Evolutionary conservation across 345 rosid genomes (phyloP).

Genomic region (Cochlearia excelsa): DNA sequence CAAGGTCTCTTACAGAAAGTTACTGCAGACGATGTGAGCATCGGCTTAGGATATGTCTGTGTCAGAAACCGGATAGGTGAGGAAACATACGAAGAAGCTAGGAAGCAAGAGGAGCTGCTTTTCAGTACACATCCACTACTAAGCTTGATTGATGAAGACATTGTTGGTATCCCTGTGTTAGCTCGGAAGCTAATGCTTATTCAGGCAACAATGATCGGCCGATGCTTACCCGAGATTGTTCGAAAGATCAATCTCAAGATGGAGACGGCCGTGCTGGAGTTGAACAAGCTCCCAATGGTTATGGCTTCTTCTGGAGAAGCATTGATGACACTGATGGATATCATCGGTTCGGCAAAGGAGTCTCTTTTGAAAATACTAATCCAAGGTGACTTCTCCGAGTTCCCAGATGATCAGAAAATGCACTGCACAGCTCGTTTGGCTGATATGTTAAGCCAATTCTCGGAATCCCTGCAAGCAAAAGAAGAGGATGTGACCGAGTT

Average conservation of each 20-base stretch:
- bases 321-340: constrained; percentile 39
- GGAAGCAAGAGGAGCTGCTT: constrained; percentile 28
- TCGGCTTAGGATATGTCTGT: constrained; percentile 39
- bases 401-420: constrained; percentile 29
- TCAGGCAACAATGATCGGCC: constrained; percentile 31
- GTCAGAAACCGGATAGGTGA: constrained; percentile 36
- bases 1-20: constrained; percentile 46
- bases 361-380: constrained; percentile 41
- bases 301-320: constrained; percentile 37
- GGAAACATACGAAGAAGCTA: constrained; percentile 34
- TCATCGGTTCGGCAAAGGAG: constrained; percentile 45
- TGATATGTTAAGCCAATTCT: constrained; percentile 21
- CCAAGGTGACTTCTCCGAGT: constrained; percentile 49
- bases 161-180: constrained; percentile 37
- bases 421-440: constrained; percentile 25
- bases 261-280: constrained; percentile 46
- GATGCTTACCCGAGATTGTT: constrained; percentile 36
- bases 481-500: too few relatives aligned
- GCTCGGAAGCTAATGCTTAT: constrained; percentile 36
- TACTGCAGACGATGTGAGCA: constrained; percentile 16
- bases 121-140: constrained; percentile 31
- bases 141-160: constrained; percentile 35
- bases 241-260: constrained; percentile 33
- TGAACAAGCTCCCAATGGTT: constrained; percentile 39
- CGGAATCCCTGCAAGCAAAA: background rate